Percentiles rank a stretch among this genome's conserved stretches.
These are phyloP conservation scores for Cyberlindnera euphorbiiphila DNA, from an alignment of 805 yeast genomes.

Conservation along the genomic window DNA sequence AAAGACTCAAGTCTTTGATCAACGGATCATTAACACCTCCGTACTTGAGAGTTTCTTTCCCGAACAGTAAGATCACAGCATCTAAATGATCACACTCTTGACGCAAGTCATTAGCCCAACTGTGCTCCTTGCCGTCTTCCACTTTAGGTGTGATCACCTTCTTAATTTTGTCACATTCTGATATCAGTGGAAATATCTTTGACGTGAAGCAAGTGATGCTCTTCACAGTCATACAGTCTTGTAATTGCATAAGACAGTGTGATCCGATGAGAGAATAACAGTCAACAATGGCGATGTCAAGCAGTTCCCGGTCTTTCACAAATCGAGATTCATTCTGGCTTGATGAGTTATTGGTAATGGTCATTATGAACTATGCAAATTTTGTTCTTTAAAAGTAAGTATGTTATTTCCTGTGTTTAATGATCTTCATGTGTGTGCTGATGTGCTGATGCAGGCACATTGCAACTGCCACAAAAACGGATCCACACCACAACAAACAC, in stretches of 20 bases:
- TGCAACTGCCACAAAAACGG: too few relatives aligned
- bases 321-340: background rate
- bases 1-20: background rate
- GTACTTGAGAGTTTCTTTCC: background rate
- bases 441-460: too few relatives aligned
- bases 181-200: background rate
- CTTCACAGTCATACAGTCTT: background rate
- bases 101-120: background rate
- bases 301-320: background rate
- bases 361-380: too few relatives aligned
- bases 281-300: constrained; percentile 5
- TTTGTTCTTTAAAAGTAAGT: too few relatives aligned
- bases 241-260: constrained; percentile 1
- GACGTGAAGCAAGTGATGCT: constrained; percentile 2
- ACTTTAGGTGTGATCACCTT: background rate
- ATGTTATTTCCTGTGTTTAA: too few relatives aligned
- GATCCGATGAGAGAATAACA: constrained; percentile 4
- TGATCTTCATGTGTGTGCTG: too few relatives aligned
- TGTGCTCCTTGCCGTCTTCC: background rate
- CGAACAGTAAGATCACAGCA: constrained; percentile 6
- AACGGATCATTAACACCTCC: background rate
- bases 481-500: too few relatives aligned
- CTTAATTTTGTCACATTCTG: background rate
- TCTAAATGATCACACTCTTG: background rate
- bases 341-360: too few relatives aligned